phyloP scores from a whole-genome alignment of 2,329 filamentous ascomycete genomes.

The Cordyceps militaris region DNA sequence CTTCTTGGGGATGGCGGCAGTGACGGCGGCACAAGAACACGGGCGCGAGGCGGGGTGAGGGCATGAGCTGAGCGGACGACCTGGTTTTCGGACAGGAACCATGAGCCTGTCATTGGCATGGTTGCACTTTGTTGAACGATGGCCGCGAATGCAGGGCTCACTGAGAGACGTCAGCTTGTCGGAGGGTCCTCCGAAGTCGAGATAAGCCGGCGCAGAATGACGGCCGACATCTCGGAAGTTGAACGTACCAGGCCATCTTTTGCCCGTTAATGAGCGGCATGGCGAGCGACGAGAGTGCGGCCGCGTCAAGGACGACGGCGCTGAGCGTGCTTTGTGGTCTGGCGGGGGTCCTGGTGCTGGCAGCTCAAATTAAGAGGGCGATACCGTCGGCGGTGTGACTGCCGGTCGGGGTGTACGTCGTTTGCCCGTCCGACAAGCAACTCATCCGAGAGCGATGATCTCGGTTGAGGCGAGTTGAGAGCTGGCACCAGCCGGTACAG shows the following conservation, averaged over 20 bases:
- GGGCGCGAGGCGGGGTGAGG: slow-evolving; percentile 55
- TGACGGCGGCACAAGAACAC: slow-evolving; percentile 59
- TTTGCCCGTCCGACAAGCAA: not conserved
- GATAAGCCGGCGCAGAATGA: not conserved
- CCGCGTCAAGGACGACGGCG: not conserved
- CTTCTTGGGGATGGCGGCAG: slow-evolving; percentile 54
- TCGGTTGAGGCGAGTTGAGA: not conserved
- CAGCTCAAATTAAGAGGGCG: not conserved
- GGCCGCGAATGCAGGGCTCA: slow-evolving; percentile 67
- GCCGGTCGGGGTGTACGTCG: not conserved
- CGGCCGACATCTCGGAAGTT: not conserved
- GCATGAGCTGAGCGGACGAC: slow-evolving; percentile 61
- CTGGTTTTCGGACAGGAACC: slow-evolving; percentile 65
- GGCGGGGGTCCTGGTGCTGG: not conserved
- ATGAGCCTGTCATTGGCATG: slow-evolving; percentile 61
- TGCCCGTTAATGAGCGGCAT: slow-evolving; percentile 65
- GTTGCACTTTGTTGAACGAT: slow-evolving; percentile 68
- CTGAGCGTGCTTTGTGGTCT: not conserved
- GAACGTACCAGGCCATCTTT: slow-evolving; percentile 66
- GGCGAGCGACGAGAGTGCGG: slow-evolving; percentile 18
- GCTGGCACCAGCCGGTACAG: not conserved
- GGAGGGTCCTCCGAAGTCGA: not conserved
- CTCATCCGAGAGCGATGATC: not conserved
- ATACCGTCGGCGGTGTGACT: not conserved
- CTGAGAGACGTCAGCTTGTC: slow-evolving; percentile 30